phyloP scores from a whole-genome alignment of 768 basidiomycete species.

The Tephrocybe sp. region DNA sequence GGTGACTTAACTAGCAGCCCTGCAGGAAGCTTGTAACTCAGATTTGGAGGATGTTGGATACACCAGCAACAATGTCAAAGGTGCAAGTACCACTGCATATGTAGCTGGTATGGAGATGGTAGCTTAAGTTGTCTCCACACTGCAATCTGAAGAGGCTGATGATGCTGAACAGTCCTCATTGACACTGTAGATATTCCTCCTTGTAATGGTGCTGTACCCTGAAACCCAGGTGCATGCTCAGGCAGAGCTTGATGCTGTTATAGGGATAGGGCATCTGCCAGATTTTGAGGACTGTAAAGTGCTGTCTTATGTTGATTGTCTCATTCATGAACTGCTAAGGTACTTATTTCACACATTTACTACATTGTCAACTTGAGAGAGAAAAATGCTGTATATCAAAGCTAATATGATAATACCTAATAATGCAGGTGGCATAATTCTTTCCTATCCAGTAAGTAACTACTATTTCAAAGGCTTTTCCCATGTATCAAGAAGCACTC shows the following conservation, averaged over 20 bases:
- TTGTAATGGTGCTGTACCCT: constrained; percentile 31
- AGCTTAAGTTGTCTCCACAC: too few relatives aligned
- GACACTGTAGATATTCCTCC: constrained; percentile 22
- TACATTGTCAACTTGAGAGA: too few relatives aligned
- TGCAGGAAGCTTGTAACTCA: too few relatives aligned
- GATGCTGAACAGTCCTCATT: constrained; percentile 16
- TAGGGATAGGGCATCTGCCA: constrained; percentile 21
- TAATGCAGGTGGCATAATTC: constrained; percentile 2
- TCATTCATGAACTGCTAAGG: not conserved
- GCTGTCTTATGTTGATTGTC: not conserved
- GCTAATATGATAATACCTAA: too few relatives aligned
- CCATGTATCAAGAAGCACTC: too few relatives aligned
- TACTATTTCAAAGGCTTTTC: too few relatives aligned
- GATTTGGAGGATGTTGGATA: not conserved
- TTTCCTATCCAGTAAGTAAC: not conserved
- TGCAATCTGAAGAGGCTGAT: too few relatives aligned
- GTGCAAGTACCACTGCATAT: constrained; percentile 10
- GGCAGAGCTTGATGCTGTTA: constrained; percentile 27
- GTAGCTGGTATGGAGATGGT: constrained; percentile 18
- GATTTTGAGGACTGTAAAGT: constrained; percentile 3
- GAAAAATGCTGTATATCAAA: too few relatives aligned
- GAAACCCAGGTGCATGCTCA: constrained; percentile 26
- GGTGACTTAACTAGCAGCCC: constrained; percentile 6
- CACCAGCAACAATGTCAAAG: constrained; percentile 11
- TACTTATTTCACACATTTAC: too few relatives aligned